These are phyloP conservation scores for Hyphopichia khmerensis DNA, from an alignment of 1,139 yeast genomes.

Conservation along the genomic window DNA sequence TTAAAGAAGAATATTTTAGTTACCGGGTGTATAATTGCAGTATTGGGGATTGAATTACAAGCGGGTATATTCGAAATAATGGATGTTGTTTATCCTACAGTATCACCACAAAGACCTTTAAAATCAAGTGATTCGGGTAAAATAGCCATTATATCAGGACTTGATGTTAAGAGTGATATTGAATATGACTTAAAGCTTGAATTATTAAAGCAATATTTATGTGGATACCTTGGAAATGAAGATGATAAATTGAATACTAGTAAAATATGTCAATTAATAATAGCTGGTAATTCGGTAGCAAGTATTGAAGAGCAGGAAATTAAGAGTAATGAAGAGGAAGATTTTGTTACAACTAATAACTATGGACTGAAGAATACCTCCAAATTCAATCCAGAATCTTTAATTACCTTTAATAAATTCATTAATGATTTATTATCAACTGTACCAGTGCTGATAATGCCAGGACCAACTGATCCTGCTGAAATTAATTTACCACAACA, in stretches of 20 bases:
- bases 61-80: constrained; percentile 85
- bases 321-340: constrained; percentile 20
- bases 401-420: constrained; percentile 52
- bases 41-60: constrained; percentile 80
- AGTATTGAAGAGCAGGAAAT: constrained; percentile 21
- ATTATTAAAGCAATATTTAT: constrained; percentile 66
- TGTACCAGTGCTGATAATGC: constrained; percentile 74
- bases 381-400: constrained; percentile 44
- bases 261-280: constrained; percentile 53
- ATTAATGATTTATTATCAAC: constrained; percentile 57
- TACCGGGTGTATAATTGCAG: constrained; percentile 85
- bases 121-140: constrained; percentile 9
- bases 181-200: constrained; percentile 49
- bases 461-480: constrained; percentile 83
- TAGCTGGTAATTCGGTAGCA: constrained; percentile 78
- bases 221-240: constrained; percentile 61
- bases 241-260: constrained; percentile 22
- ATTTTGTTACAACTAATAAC: constrained; percentile 38
- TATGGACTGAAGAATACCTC: constrained; percentile 56
- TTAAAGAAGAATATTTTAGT: constrained; percentile 54
- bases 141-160: constrained; percentile 74
- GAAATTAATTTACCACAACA: constrained; percentile 87
- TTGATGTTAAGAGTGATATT: constrained; percentile 50
- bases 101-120: constrained; percentile 54
- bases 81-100: constrained; percentile 71